Evolutionary conservation across 2,329 filamentous ascomycete species (phyloP), one percentile per base, ranked within the genome.

Genomic region (Sclerotinia spermophila): DNA sequence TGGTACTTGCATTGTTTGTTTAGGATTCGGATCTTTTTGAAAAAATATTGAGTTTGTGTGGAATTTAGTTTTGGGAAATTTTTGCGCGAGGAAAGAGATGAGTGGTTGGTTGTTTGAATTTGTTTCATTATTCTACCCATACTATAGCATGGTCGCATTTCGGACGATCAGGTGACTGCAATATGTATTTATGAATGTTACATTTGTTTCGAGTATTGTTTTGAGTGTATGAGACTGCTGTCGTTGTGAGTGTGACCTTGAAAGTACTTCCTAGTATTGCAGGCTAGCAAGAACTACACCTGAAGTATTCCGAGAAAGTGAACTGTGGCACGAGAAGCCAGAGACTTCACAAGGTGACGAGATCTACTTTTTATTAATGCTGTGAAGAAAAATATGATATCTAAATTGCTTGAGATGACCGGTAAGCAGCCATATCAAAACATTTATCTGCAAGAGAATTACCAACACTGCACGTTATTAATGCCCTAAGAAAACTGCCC

Each of bases 101-200:
- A 51, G 61, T 38, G 48, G 44, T 51, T 59, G 33, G 5, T 33
- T 61, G 59, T 61, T 61, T 44, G 21, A 21, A 65, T 65, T 51
- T 48, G 42, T 64, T 51, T 62, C 33, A 45, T 35, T 51, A 27
- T 62, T 45, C 40, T 35, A 45, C 40, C 19, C 24, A 45, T 45
- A 35, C 6, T 33, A 33, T 35, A 45, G 60, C 42, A 62, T 62
- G 60, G 11, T 67, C 65, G 27, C 51, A 58, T 67, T 58, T 67
- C 3, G 51, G 51, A 44, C 65, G n/a, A 58, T 44, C 30, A 42
- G 19, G 51, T 56, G 30, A 56, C 15, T n/a, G 51, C 15, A 42
- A 42, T 58, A 44, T 58, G 51, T 42, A 33, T 44, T 38, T 30
- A 67, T 33, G 38, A 44, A 42, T 67, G 6, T 19, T n/a, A 58